Evolutionary conservation across 1,139 yeast genomes (phyloP), one percentile per base, ranked within the genome.

Genomic region (Debaryomyces robertsiae): DNA sequence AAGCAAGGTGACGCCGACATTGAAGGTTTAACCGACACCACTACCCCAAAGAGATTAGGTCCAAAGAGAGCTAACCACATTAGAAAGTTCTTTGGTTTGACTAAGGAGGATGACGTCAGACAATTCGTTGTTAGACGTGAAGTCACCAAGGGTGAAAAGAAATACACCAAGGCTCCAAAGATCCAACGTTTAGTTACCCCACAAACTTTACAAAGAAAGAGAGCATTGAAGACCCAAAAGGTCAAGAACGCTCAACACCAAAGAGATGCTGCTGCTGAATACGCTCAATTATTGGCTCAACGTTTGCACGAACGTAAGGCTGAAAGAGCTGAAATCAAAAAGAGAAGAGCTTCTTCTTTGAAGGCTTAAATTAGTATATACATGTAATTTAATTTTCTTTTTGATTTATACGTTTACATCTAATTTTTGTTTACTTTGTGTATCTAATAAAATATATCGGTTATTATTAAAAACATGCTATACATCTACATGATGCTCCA

Each of bases 1-100:
- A 93, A 93, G 84, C 95, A 89, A 80, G 98, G 98, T 76, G 98
- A 93, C 53, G 69, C 76, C 58, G 98, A 93, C 63, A 88, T 93
- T 61, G 96, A 79, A 65, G 98, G 98, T 74, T 81, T 93, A 68
- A 93, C 98, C 63, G 95, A 94, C 74, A 64, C 82, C 67, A 83
- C 94, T 70, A 84, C 85, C 67, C 96, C 98, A 79, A 91, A 91
- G 86, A 90, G 98, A 83, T 86, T 91, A 70, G 98, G 98, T 67
- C 98, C 98, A 78, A 93, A 93, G 95, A 90, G 98, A 85, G 98
- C 98, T 70, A 90, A 89, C 94, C 78, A 91, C 90, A 93, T 93
- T 74, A 90, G 98, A 85, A 90, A 90, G 78, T 91, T 93, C 95
- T 93, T 88, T 69, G 97, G 97, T 79, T 84, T 93, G 71, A 75